Evolutionary conservation across 257 asterid genomes (phyloP).

Genomic region (Buddleja alternifolia): DNA sequence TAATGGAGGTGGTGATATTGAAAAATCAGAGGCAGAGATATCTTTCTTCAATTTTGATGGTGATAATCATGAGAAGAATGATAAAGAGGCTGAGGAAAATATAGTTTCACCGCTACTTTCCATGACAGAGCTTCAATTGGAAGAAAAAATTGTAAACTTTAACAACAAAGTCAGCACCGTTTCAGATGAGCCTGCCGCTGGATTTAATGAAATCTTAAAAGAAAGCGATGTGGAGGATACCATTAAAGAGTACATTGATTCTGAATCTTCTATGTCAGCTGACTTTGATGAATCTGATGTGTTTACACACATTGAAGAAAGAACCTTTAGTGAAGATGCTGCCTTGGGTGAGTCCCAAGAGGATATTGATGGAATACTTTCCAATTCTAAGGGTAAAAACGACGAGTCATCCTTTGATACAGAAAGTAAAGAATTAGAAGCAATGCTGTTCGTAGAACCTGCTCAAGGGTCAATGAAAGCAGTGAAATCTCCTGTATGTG

Average conservation of each 20-base stretch:
- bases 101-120: conserved; percentile 16
- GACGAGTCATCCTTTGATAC: conserved; percentile 19
- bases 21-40: conserved; percentile 1
- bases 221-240: conserved; percentile 53
- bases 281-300: conserved; percentile 26
- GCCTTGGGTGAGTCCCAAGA: conserved; percentile 11
- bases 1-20: conserved; percentile 11
- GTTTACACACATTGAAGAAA: conserved; percentile 20
- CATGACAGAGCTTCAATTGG: conserved; percentile 28
- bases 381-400: conserved; percentile 13
- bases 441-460: no score
- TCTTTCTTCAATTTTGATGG: conserved; percentile 10
- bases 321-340: not conserved
- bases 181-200: conserved; percentile 32
- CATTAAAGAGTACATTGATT: conserved; percentile 43
- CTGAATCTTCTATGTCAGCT: conserved; percentile 42
- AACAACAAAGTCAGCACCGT: not conserved
- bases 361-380: conserved; percentile 13
- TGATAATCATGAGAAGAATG: conserved; percentile 23
- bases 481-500: no score
- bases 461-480: no score
- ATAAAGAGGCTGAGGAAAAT: conserved; percentile 25
- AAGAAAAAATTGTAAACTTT: conserved; percentile 32
- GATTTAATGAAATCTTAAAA: conserved; percentile 29
- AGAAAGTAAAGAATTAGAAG: conserved; percentile 16